These are phyloP conservation scores for Geotrichum ghanense DNA, from an alignment of 805 yeast species.

Conservation along the genomic window DNA sequence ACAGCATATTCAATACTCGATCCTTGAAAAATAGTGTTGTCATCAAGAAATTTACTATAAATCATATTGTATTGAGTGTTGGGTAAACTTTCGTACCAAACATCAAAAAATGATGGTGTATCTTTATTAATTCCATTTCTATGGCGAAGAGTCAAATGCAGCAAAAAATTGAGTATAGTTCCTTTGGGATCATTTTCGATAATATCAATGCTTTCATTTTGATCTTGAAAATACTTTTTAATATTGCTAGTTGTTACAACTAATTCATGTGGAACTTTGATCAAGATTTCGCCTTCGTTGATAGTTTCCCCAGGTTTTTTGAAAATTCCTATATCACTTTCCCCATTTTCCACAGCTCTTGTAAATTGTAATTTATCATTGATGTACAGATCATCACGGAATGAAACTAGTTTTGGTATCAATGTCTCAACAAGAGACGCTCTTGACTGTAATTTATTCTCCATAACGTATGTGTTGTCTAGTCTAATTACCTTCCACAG, in stretches of 20 bases:
- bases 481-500: no score
- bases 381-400: neutral
- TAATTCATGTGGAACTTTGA: neutral
- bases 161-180: neutral
- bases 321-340: neutral
- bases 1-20: neutral
- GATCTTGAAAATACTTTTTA: neutral
- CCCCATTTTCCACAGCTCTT: neutral
- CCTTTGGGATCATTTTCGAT: neutral
- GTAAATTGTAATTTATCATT: neutral
- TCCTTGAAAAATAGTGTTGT: neutral
- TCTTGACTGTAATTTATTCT: no score
- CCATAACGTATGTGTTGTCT: no score
- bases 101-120: neutral
- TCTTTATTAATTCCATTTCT: neutral
- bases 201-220: neutral
- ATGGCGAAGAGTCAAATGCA: neutral
- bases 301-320: neutral
- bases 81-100: neutral
- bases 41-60: neutral
- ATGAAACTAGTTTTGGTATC: neutral
- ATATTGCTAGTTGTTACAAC: neutral
- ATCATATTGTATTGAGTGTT: neutral
- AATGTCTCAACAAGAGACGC: neutral
- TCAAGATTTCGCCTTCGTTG: neutral